Conservation (phyloP, 208 protist genomes). For the Leishmania amazonensis region DNA sequence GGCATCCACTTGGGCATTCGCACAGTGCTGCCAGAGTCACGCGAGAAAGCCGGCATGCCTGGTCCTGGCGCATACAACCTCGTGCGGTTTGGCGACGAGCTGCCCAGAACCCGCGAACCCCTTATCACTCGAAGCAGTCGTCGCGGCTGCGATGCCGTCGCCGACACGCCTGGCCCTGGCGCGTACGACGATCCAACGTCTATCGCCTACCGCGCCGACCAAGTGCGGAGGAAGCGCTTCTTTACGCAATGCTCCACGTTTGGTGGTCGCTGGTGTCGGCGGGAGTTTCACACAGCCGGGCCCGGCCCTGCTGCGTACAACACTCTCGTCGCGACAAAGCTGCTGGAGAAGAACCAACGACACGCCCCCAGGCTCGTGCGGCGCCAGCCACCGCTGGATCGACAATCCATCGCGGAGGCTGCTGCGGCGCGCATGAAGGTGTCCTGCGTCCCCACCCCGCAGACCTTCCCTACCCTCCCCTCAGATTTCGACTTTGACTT, state of each 20-base stretch:
- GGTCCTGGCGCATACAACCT: conserved; percentile 39
- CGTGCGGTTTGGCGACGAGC: conserved; percentile 51
- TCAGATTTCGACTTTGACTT: conserved; percentile 86
- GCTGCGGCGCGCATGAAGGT: conserved; percentile 6
- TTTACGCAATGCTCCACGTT: conserved; percentile 60
- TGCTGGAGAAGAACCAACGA: conserved; percentile 48
- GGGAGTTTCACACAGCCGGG: conserved; percentile 36
- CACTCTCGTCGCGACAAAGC: conserved; percentile 42
- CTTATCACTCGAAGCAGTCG: conserved; percentile 36
- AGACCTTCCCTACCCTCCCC: conserved; percentile 37
- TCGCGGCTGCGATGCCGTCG: not conserved
- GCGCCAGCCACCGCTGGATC: conserved; percentile 18
- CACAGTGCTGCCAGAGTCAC: conserved; percentile 34
- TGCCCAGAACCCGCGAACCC: conserved; percentile 32
- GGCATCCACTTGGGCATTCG: conserved; percentile 60
- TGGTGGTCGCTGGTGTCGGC: conserved; percentile 43
- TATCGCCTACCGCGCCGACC: conserved; percentile 51
- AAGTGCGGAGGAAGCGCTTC: conserved; percentile 16
- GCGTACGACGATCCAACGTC: conserved; percentile 80
- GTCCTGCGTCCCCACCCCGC: conserved; percentile 1
- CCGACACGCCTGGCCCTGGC: conserved; percentile 42
- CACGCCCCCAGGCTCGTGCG: conserved; percentile 54
- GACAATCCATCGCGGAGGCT: conserved; percentile 2
- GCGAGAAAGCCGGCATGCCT: conserved; percentile 38
- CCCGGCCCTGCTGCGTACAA: conserved; percentile 70